Evolutionary conservation across 352 stramenopile genomes (phyloP).

Genomic region (Salisapilia sapeloensis): DNA sequence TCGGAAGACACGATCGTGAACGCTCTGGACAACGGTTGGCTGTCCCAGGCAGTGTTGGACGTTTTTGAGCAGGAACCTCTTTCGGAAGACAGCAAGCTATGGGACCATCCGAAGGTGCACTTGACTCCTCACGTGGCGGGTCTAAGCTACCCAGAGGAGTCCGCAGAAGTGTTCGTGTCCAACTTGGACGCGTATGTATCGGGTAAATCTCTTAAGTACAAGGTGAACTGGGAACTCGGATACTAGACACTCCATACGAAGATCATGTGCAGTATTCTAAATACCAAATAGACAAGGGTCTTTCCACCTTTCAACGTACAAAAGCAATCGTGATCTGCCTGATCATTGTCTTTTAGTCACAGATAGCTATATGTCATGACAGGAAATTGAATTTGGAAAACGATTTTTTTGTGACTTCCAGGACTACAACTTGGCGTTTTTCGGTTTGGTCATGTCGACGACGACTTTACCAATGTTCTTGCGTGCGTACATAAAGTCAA

Average conservation of each 20-base stretch:
- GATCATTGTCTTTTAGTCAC: too few species aligned
- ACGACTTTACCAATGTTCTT: slow-evolving; percentile 74
- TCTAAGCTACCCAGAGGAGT: slow-evolving; percentile 51
- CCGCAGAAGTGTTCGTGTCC: slow-evolving; percentile 50
- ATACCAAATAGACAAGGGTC: too few species aligned
- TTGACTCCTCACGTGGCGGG: slow-evolving; percentile 74
- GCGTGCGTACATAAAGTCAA: slow-evolving; percentile 34
- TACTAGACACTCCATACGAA: too few species aligned
- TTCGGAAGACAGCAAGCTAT: slow-evolving; percentile 32
- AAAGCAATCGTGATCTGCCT: too few species aligned
- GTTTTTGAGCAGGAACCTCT: slow-evolving; percentile 45
- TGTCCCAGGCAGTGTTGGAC: slow-evolving; percentile 46
- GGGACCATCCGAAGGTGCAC: slow-evolving; percentile 31
- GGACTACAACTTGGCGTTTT: too few species aligned
- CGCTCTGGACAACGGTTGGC: slow-evolving; percentile 32
- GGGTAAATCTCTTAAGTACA: slow-evolving; percentile 16
- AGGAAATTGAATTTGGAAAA: too few species aligned
- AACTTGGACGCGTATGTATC: slow-evolving; percentile 34
- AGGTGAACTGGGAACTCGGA: slow-evolving; percentile 26
- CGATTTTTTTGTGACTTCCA: too few species aligned
- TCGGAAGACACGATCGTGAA: slow-evolving; percentile 30
- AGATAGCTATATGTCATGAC: too few species aligned
- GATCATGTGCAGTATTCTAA: too few species aligned
- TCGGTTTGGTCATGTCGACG: slow-evolving; percentile 16
- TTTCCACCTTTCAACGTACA: too few species aligned